Conservation (phyloP, 202 grass and related monocot species). For the Cymbopogon flexuosus region DNA sequence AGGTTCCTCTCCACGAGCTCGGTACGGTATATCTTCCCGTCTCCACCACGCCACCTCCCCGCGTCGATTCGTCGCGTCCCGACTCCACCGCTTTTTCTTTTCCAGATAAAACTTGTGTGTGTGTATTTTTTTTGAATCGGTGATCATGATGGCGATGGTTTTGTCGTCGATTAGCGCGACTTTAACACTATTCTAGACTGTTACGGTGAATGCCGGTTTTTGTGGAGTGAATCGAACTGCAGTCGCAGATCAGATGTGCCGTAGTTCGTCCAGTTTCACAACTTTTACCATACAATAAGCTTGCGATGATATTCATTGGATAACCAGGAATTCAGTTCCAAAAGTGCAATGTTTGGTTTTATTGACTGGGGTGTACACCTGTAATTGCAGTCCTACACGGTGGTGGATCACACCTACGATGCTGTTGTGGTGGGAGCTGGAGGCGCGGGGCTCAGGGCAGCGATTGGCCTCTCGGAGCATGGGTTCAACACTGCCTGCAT, state of each 20-base stretch:
- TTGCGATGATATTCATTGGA: neutral
- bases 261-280: neutral
- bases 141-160: conserved; percentile 19
- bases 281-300: neutral
- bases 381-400: conserved; percentile 49
- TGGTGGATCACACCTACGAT: conserved; percentile 79
- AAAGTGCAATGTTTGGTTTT: neutral
- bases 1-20: conserved; percentile 45
- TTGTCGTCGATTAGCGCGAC: neutral
- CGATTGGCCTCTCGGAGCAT: conserved; percentile 74
- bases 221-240: neutral
- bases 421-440: conserved; percentile 78
- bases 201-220: neutral
- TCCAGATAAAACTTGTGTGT: neutral
- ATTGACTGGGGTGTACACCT: neutral
- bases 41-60: neutral
- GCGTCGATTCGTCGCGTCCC: conserved; percentile 22
- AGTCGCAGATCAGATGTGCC: neutral
- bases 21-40: conserved; percentile 45
- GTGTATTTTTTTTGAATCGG: neutral
- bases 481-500: conserved; percentile 92
- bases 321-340: neutral
- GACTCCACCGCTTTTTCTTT: neutral
- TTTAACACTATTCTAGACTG: too few species aligned
- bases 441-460: conserved; percentile 73